A percentile compares a stretch with the other conserved stretches of the same genome.
Conservation (phyloP, 306 rosid genomes). For the Pterocarpus santalinus region DNA sequence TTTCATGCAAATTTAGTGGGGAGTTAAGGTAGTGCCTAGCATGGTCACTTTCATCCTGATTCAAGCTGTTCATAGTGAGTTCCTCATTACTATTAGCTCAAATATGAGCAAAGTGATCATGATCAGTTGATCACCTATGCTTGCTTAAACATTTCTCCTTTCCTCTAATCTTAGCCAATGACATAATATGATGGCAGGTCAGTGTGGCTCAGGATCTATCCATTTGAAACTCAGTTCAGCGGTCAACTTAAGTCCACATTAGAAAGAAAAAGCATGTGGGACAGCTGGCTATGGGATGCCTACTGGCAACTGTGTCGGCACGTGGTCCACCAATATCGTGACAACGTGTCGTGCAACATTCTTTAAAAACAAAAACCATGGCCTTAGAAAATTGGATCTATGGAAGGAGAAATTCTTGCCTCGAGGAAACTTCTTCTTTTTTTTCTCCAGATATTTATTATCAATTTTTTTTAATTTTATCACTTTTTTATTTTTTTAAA, state of each 20-base stretch:
- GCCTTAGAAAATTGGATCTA: not conserved
- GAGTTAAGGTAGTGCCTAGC: not conserved
- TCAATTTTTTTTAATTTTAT: too few species aligned
- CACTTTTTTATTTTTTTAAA: too few species aligned
- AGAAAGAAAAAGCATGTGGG: conserved; percentile 33
- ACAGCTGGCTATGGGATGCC: conserved; percentile 38
- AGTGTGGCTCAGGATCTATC: not conserved
- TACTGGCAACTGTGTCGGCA: conserved; percentile 20
- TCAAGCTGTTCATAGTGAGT: not conserved
- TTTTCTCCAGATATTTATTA: too few species aligned
- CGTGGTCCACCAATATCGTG: conserved; percentile 22
- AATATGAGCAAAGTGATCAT: not conserved
- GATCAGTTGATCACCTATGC: too few species aligned
- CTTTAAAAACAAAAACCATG: not conserved
- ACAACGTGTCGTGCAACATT: conserved; percentile 26
- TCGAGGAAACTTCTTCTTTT: too few species aligned
- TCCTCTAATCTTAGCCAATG: conserved; percentile 11
- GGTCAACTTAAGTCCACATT: conserved; percentile 36
- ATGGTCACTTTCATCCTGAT: not conserved
- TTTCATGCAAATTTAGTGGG: not conserved
- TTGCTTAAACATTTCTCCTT: not conserved
- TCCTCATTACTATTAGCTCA: not conserved
- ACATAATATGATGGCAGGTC: not conserved
- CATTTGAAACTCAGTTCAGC: not conserved
- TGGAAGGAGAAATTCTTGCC: not conserved